Evolutionary conservation across 345 rosid genomes (phyloP), one percentile per base, ranked within the genome.

Genomic region (Eutrema japonicum): DNA sequence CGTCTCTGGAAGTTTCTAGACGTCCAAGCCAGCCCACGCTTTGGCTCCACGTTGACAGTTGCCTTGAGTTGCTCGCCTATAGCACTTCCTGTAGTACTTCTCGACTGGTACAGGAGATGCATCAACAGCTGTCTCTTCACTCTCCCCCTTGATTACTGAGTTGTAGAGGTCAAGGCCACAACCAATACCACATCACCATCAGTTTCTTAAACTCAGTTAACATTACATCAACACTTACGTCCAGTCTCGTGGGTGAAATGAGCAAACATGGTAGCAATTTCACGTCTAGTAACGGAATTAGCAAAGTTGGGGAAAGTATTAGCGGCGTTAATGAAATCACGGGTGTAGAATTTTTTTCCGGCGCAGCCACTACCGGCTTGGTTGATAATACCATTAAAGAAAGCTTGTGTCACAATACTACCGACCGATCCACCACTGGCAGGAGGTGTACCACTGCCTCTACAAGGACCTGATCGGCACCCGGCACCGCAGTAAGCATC

Each of bases 221-320:
- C n/a, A n/a, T n/a, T n/a, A n/a, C n/a, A n/a, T n/a, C n/a, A n/a
- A n/a, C n/a, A n/a, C n/a, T n/a, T 82, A 84, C 87, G 76, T 80
- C 79, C 82, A 35, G 88, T 84, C 55, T 82, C 84, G 59, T 82
- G 82, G 0, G 88, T 82, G 78, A 76, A 77, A 57, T 82, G 88
- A 45, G 85, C 88, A 47, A 84, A 84, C 72, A 84, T 82, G 40
- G 88, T 77, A 2, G 88, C 85, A 61, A 84, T 62, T 67, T 84
- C 87, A 14, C 85, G 87, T 49, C 14, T 73, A 3, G 84, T 74
- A 46, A 69, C 79, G 16, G 72, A 63, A 10, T 49, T 42, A 4
- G 35, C 66, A 57, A 79, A 79, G 61, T 41, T 49, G 0, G 79
- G 67, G 33, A 41, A 77, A 42, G 81, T 51, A 63, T 74, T 66